Evolutionary conservation across 1,139 yeast genomes (phyloP), one percentile per base, ranked within the genome.

Genomic region (Taphrina pruni): DNA sequence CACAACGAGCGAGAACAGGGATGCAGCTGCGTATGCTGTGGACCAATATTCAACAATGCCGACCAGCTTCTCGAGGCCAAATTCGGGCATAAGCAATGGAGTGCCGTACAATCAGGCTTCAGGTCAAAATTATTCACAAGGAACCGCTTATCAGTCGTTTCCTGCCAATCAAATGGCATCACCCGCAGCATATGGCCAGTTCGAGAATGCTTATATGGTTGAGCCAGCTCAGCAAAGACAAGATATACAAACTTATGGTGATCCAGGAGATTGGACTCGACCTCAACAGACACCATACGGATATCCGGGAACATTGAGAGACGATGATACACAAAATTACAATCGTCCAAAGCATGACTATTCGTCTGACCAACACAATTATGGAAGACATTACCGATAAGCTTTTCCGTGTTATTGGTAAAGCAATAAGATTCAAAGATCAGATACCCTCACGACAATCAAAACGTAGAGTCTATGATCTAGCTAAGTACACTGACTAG

Each of bases 201-300:
- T 17, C 9, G 8, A 7, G 48, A n/a, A n/a, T 12, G 48, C 12
- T 7, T 45, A 45, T 17, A 45, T 45, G 48, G 48, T 20, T 12
- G 20, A n/a, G 8, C n/a, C 48, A 2, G n/a, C 48, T 45, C 48
- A 45, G 48, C 17, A n/a, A 14, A 45, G n/a, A 14, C 43, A 39
- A 39, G 9, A 46, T n/a, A 12, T 17, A 8, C 54, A 50, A 48
- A 60, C 57, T 8, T 60, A 60, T 12, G 65, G 65, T 52, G 65
- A 60, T 20, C 36, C 65, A 17, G 43, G 65, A 17, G 65, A 60
- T 14, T 60, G 65, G 65, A 41, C 65, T 17, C 50, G 54, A 26
- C 65, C 65, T 38, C 65, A 54, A 43, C 36, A 50, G 8, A 35
- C 38, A 20, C 36, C 36, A 2, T 14, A 11, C 11, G 54, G 8